These are phyloP conservation scores for Penicillium sumatraense DNA, from an alignment of 2,329 filamentous ascomycete species.

Conservation along the genomic window DNA sequence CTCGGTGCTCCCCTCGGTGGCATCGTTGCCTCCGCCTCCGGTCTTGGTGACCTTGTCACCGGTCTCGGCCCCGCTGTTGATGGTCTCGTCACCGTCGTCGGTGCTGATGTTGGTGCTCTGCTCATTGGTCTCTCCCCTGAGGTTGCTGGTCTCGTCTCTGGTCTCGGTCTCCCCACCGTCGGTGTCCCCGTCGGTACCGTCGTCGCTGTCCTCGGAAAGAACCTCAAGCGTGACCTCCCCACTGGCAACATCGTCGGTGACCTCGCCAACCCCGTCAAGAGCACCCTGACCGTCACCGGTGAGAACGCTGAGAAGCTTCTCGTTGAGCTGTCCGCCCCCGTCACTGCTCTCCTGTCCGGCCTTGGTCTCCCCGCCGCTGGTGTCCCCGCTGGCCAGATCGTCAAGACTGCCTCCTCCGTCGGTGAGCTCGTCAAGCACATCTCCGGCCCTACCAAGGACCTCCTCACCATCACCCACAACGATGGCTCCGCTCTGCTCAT, in stretches of 20 bases:
- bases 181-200: slow-evolving; percentile 33
- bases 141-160: slow-evolving; percentile 32
- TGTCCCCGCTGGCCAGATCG: neutral
- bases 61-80: slow-evolving; percentile 30
- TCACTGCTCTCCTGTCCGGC: neutral
- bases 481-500: slow-evolving; percentile 35
- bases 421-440: slow-evolving; percentile 33
- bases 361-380: slow-evolving; percentile 3
- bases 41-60: slow-evolving; percentile 31
- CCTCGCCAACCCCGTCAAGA: slow-evolving; percentile 10
- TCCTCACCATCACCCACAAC: slow-evolving; percentile 35
- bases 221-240: slow-evolving; percentile 33
- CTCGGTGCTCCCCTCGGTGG: slow-evolving; percentile 32
- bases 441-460: slow-evolving; percentile 27
- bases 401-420: slow-evolving; percentile 1
- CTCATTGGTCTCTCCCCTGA: slow-evolving; percentile 35
- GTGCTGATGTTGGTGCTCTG: slow-evolving; percentile 34
- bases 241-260: slow-evolving; percentile 11
- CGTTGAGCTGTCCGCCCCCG: slow-evolving; percentile 11
- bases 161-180: slow-evolving; percentile 34
- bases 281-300: slow-evolving; percentile 14
- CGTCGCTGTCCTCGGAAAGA: slow-evolving; percentile 31
- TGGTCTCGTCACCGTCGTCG: slow-evolving; percentile 36
- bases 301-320: slow-evolving; percentile 16
- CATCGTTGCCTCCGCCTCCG: slow-evolving; percentile 31